Evolutionary conservation across 352 stramenopile species (phyloP).

Genomic region (Phytophthora kernoviae): DNA sequence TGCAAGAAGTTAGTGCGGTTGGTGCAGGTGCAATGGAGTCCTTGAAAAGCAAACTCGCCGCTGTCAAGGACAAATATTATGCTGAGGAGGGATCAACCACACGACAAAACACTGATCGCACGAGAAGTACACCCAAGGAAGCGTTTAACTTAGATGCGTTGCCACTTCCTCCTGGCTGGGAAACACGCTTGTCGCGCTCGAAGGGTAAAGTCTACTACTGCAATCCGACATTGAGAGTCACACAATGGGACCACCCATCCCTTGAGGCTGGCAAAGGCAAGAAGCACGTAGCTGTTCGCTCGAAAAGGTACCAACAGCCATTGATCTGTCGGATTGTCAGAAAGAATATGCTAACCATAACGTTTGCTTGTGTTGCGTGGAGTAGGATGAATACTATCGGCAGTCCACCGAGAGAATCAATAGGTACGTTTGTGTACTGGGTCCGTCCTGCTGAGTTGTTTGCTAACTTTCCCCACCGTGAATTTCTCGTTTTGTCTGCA

Average conservation of each 20-base stretch:
- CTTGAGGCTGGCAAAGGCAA: slow-evolving; percentile 65
- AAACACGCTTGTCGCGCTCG: slow-evolving; percentile 77
- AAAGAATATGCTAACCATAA: slow-evolving; percentile 15
- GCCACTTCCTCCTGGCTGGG: slow-evolving; percentile 77
- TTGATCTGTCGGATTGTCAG: neutral
- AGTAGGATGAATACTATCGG: slow-evolving; percentile 32
- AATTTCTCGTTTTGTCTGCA: slow-evolving; percentile 3
- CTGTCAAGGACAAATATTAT: slow-evolving; percentile 87
- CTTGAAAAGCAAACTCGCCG: slow-evolving; percentile 70
- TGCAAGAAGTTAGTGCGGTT: slow-evolving; percentile 67
- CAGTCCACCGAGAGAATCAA: slow-evolving; percentile 41
- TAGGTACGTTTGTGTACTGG: slow-evolving; percentile 23
- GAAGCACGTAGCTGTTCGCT: slow-evolving; percentile 49
- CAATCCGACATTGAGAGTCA: slow-evolving; percentile 74
- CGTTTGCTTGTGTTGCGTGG: neutral
- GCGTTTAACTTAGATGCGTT: slow-evolving; percentile 77
- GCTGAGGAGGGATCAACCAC: slow-evolving; percentile 39
- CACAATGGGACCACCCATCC: slow-evolving; percentile 85
- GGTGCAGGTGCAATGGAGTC: slow-evolving; percentile 69
- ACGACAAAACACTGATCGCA: slow-evolving; percentile 15
- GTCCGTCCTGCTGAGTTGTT: neutral
- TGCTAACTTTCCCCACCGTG: neutral
- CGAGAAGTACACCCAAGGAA: slow-evolving; percentile 34
- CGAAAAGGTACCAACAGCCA: slow-evolving; percentile 28
- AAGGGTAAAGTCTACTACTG: slow-evolving; percentile 90